Evolutionary conservation across 768 basidiomycete species (phyloP).

Genomic region (Mrakia blollopis): DNA sequence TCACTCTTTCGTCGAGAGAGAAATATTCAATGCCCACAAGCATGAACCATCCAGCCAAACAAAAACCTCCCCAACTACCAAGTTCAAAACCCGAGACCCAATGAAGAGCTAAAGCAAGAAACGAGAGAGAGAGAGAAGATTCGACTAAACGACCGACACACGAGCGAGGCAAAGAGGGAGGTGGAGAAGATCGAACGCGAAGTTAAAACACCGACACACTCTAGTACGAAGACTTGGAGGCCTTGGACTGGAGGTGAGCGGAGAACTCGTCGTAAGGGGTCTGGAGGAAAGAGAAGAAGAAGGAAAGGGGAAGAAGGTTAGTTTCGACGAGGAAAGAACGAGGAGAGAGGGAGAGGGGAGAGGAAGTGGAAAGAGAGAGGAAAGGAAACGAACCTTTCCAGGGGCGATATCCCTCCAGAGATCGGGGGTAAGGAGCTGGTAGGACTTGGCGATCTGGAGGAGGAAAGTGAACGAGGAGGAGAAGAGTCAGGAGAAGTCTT

Average conservation of each 20-base stretch:
- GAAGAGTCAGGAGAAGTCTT: neutral
- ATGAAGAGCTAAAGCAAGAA: conserved; percentile 6
- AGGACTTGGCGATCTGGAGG: conserved; percentile 79
- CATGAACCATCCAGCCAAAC: neutral
- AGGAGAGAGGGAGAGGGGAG: conserved; percentile 36
- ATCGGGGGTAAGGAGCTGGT: conserved; percentile 93
- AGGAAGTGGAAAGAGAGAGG: conserved; percentile 33
- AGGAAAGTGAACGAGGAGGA: neutral
- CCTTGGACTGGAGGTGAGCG: conserved; percentile 77
- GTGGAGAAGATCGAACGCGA: neutral
- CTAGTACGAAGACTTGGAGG: conserved; percentile 61
- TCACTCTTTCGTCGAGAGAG: neutral
- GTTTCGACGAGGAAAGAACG: neutral
- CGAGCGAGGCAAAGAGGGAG: neutral
- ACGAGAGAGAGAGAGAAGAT: neutral
- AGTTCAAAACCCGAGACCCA: neutral
- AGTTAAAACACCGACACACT: conserved; percentile 20
- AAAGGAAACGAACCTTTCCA: conserved; percentile 25
- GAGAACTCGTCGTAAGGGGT: conserved; percentile 94
- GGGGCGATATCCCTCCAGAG: conserved; percentile 89
- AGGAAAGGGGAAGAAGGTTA: neutral
- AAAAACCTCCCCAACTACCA: neutral
- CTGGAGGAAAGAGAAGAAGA: conserved; percentile 41
- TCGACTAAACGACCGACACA: neutral
- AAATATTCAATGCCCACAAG: neutral